Evolutionary conservation across 1,139 yeast genomes (phyloP).

Genomic region (Magnusiomyces tetraspermus): DNA sequence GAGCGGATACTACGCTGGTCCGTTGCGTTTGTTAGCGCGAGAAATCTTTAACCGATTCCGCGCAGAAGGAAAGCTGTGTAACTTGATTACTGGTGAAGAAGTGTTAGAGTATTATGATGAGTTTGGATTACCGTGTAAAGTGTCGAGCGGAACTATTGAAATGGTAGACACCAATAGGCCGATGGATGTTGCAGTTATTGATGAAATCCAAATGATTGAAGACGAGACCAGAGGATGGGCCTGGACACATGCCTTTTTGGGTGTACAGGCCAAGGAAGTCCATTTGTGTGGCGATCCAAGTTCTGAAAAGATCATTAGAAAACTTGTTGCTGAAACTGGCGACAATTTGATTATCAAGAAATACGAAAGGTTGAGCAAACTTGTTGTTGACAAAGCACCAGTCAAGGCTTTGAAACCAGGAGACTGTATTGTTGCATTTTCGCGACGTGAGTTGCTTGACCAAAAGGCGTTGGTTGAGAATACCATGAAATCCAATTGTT

Average conservation of each 20-base stretch:
- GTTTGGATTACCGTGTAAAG: constrained; percentile 55
- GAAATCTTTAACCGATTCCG: constrained; percentile 82
- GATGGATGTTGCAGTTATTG: constrained; percentile 83
- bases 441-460: constrained; percentile 40
- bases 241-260: constrained; percentile 88
- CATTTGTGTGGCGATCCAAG: constrained; percentile 92
- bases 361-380: constrained; percentile 67
- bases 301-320: constrained; percentile 55
- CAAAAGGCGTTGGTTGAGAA: constrained; percentile 22
- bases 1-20: constrained; percentile 94
- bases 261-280: constrained; percentile 74
- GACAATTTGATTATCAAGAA: constrained; percentile 61
- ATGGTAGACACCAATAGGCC: constrained; percentile 65
- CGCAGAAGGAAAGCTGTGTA: constrained; percentile 57
- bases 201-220: constrained; percentile 92
- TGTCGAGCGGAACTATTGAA: constrained; percentile 87
- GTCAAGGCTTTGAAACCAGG: constrained; percentile 45
- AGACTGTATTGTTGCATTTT: constrained; percentile 84
- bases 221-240: constrained; percentile 81
- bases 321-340: constrained; percentile 59
- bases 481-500: constrained; percentile 47
- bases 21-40: constrained; percentile 77
- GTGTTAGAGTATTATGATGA: constrained; percentile 58
- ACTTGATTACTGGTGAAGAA: constrained; percentile 90
- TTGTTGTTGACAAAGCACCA: constrained; percentile 44